Evolutionary conservation across 495 filamentous ascomycete genomes (phyloP).

Genomic region (Tricharina praecox): DNA sequence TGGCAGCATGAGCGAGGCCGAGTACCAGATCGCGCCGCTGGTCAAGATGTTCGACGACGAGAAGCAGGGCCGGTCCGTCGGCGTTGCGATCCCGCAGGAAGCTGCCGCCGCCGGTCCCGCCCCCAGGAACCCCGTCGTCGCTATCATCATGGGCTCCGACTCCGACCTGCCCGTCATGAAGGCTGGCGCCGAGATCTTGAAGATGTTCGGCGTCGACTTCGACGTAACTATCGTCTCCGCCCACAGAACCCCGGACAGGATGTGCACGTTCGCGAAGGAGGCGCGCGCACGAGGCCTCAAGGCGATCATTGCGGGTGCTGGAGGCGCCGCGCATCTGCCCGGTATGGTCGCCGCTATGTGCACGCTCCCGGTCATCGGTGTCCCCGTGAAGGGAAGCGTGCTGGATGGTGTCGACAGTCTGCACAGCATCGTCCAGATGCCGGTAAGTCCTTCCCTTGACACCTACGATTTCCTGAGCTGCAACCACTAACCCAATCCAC

Average conservation of each 20-base stretch:
- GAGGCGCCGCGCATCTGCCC: constrained; percentile 79
- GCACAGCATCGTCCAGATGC: constrained; percentile 88
- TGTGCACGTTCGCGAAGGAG: constrained; percentile 56
- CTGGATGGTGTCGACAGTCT: constrained; percentile 82
- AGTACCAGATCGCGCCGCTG: constrained; percentile 49
- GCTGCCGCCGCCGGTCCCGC: constrained; percentile 17
- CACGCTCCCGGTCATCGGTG: constrained; percentile 78
- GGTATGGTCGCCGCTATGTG: constrained; percentile 83
- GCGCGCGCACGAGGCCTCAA: constrained; percentile 56
- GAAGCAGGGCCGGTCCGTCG: constrained; percentile 30
- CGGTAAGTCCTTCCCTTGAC: constrained; percentile 34
- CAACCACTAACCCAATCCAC: constrained; percentile 13
- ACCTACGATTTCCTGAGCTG: neutral
- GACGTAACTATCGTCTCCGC: constrained; percentile 78
- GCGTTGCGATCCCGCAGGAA: neutral
- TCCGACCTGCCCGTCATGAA: constrained; percentile 70
- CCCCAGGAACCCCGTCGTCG: constrained; percentile 43
- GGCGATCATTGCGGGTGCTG: constrained; percentile 88
- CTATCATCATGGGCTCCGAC: constrained; percentile 90
- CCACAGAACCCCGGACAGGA: constrained; percentile 72
- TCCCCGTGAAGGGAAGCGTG: constrained; percentile 73
- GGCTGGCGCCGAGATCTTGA: constrained; percentile 58
- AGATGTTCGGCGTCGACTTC: constrained; percentile 57
- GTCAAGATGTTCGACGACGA: constrained; percentile 46
- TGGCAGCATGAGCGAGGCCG: constrained; percentile 52